Evolutionary conservation across 1,284 basidiomycete genomes (phyloP), one percentile per base, ranked within the genome.

Genomic region (Flammula alnicola): DNA sequence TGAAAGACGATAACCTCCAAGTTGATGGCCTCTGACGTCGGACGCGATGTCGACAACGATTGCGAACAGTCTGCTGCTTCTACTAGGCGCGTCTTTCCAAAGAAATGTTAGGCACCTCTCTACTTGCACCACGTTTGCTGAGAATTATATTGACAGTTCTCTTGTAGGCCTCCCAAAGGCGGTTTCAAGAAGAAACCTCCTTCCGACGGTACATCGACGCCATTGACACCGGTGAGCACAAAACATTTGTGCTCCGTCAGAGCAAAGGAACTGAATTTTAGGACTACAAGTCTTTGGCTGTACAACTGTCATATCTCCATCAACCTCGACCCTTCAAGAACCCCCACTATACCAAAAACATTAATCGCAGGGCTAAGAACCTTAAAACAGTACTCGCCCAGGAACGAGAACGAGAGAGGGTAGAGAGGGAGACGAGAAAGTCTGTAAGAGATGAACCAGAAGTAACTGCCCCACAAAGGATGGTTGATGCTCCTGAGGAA

Each of bases 321-420:
- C 66, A 69, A 27, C 81, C 84, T 0, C 76, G 85, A 1, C 86
- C 88, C 0, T 92, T 92, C 74, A 91, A 91, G 68, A 88, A 86
- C 57, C 76, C 81, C 0, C 66, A 75, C 27, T 87, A 88, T 59
- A 75, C 73, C 3, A 90, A 86, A 70, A 88, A 88, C 58, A 61
- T 76, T 6, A 85, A 81, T 53, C 74, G 87, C 9, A 75, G 88
- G 16, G 81, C 86, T 12, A 90, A 88, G 73, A 89, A 88, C 58
- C 63, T 90, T 57, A 91, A 91, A 67, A 76, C 82, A 2, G 82
- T 92, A 1, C 73, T 92, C 9, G 77, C 79, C 2, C 86, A 88
- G 54, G 89, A 91, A 62, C 79, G 86, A 8, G 88, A 91, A 57
- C 75, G 84, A 1, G 87, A 90, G 56, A 73, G 81, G 10, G 61